Evolutionary conservation across 805 yeast species (phyloP), one percentile per base, ranked within the genome.

Genomic region (Kuraishia capsulata): DNA sequence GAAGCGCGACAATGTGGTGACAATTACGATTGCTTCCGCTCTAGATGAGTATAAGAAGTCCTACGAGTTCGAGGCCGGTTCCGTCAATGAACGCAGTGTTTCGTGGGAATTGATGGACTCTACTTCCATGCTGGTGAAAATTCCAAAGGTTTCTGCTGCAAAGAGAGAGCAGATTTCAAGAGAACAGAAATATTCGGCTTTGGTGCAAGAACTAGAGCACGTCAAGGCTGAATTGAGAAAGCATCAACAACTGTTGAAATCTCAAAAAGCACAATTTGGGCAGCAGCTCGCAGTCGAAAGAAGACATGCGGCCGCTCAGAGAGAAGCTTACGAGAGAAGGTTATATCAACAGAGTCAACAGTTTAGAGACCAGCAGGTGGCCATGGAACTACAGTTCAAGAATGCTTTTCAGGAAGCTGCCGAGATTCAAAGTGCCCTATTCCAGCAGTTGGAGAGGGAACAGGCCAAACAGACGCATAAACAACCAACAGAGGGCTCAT

Each of bases 11-110:
- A 31, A 35, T 11, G 24, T 29, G 24, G 11, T 35, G 4, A 19
- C 36, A 13, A 16, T 38, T 17, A 38, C 23, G 11, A 28, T 41
- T 14, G 17, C 33, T 13, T 41, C 44, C 4, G 25, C 16, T 6
- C n/a, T 17, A 3, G 43, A 41, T 30, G 25, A 33, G 3, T 41
- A 35, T 14, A 6, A 8, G 3, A 30, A 38, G 17, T 20, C 19
- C 24, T 41, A 21, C 26, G 20, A 31, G 21, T 41, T 38, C 20
- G 20, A 35, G 11, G 10, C 41, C 4, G 14, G 11, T 14, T 36
- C 31, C 13, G 32, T 41, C n/a, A 30, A 30, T 16, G 39, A 31
- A n/a, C 10, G 8, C 4, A n/a, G 20, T 4, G 36, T 41, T 19
- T 28, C 31, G 13, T 28, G 31, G 31, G 31, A 28, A 13, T 13